Conservation (phyloP, 345 rosid genomes). For the Turnera subulata region DNA sequence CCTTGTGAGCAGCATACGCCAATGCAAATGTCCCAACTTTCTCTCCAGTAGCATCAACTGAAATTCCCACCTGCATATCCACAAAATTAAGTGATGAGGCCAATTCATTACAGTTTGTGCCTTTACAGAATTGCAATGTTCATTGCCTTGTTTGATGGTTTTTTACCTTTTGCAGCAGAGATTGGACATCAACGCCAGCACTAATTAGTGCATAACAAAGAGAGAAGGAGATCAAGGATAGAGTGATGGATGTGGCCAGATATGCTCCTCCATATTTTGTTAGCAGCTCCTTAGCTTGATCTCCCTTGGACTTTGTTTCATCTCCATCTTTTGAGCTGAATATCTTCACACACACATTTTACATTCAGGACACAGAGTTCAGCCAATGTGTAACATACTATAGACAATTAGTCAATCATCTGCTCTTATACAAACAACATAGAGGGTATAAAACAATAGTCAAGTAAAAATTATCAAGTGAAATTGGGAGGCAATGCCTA, state of each 20-base stretch:
- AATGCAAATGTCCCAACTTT: conserved; percentile 83
- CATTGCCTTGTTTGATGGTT: neutral
- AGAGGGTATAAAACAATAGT: too few species aligned
- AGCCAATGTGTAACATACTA: too few species aligned
- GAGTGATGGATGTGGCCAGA: conserved; percentile 85
- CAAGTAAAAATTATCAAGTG: too few species aligned
- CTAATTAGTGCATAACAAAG: conserved; percentile 63
- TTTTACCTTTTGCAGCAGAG: conserved; percentile 61
- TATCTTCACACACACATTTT: conserved; percentile 36
- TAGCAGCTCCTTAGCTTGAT: conserved; percentile 72
- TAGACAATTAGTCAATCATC: too few species aligned
- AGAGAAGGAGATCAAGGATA: conserved; percentile 75
- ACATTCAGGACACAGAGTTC: neutral
- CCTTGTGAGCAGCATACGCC: conserved; percentile 94
- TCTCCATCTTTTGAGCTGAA: conserved; percentile 55
- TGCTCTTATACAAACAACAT: too few species aligned
- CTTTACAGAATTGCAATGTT: too few species aligned
- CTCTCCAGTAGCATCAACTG: conserved; percentile 64
- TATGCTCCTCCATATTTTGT: conserved; percentile 91
- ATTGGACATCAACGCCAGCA: conserved; percentile 74
- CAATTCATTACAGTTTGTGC: neutral
- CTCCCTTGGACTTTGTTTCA: conserved; percentile 59
- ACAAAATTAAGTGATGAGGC: conserved; percentile 5
- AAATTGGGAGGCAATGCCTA: too few species aligned
- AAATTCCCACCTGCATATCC: conserved; percentile 59